Conservation (phyloP, 2,329 filamentous ascomycete species). For the Pseudodiploospora longispora region DNA sequence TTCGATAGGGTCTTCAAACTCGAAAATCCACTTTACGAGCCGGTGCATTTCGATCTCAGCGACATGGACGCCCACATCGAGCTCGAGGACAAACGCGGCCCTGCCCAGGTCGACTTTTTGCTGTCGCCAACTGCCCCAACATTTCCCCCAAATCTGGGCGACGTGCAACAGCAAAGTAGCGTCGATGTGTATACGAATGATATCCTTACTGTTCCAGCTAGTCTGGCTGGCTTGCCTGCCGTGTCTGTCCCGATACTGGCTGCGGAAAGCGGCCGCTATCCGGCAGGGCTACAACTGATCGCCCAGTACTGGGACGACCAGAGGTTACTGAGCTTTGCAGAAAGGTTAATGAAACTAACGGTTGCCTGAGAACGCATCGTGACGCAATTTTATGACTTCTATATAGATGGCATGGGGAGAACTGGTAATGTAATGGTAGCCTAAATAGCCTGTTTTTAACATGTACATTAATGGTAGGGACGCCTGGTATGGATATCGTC, state of each 20-base stretch:
- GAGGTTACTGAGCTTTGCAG: slow-evolving; percentile 51
- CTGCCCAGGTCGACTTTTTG: slow-evolving; percentile 70
- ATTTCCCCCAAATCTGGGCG: slow-evolving; percentile 55
- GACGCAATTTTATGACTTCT: not conserved
- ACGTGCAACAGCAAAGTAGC: slow-evolving; percentile 45
- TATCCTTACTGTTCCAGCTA: slow-evolving; percentile 91
- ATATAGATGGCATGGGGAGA: not conserved
- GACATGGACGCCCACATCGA: slow-evolving; percentile 47
- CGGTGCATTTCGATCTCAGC: slow-evolving; percentile 47
- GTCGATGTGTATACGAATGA: slow-evolving; percentile 87
- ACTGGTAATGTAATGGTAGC: too few relatives aligned
- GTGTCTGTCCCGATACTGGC: slow-evolving; percentile 62
- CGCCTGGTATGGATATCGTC: not conserved
- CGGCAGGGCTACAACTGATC: slow-evolving; percentile 62
- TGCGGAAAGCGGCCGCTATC: slow-evolving; percentile 21
- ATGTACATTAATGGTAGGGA: not conserved
- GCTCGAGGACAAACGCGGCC: slow-evolving; percentile 49
- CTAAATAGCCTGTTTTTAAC: not conserved
- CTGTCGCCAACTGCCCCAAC: slow-evolving; percentile 82
- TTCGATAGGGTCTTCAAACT: slow-evolving; percentile 72
- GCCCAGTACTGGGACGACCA: slow-evolving; percentile 75
- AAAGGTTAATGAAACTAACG: slow-evolving; percentile 29
- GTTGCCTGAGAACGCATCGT: slow-evolving; percentile 8
- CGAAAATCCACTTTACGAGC: slow-evolving; percentile 57
- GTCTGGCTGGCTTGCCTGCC: slow-evolving; percentile 81